phyloP scores from a whole-genome alignment of 2,329 filamentous ascomycete species.

The Trichoderma harzianum region DNA sequence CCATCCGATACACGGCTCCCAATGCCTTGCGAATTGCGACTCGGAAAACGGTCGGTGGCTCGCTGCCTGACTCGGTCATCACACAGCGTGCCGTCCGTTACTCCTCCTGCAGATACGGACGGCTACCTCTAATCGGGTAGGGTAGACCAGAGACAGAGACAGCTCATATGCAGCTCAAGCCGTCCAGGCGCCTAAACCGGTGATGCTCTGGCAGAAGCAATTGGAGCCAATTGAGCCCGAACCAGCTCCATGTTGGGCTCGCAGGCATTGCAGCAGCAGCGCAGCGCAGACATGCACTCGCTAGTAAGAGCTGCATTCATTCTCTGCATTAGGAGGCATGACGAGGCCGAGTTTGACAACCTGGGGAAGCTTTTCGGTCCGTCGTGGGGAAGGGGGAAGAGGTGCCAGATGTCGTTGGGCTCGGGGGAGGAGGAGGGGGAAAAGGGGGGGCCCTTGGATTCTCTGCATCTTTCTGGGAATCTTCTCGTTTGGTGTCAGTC shows the following conservation, averaged over 20 bases:
- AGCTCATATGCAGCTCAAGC: not conserved
- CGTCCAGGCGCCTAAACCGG: constrained; percentile 3
- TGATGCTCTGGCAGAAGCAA: not conserved
- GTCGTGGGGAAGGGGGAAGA: constrained; percentile 14
- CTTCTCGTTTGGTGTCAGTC: not conserved
- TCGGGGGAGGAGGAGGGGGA: not conserved
- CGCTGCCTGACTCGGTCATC: constrained; percentile 13
- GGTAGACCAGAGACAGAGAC: not conserved
- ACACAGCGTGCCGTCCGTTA: not conserved
- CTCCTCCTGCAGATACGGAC: constrained; percentile 1
- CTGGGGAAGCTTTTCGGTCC: constrained; percentile 17
- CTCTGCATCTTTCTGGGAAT: not conserved
- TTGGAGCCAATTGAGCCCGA: constrained; percentile 1
- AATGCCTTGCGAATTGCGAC: not conserved
- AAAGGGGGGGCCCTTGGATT: not conserved
- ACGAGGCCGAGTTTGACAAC: constrained; percentile 2
- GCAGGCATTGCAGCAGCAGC: constrained; percentile 12
- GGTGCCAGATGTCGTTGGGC: not conserved
- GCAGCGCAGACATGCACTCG: constrained; percentile 10
- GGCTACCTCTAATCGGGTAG: not conserved
- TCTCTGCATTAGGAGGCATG: constrained; percentile 11
- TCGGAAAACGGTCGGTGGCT: constrained; percentile 1
- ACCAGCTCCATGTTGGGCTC: constrained; percentile 14
- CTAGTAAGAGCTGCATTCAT: constrained; percentile 13
- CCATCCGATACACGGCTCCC: not conserved